Conservation (phyloP, 2,329 filamentous ascomycete species). For the Leptographium wingfieldii region DNA sequence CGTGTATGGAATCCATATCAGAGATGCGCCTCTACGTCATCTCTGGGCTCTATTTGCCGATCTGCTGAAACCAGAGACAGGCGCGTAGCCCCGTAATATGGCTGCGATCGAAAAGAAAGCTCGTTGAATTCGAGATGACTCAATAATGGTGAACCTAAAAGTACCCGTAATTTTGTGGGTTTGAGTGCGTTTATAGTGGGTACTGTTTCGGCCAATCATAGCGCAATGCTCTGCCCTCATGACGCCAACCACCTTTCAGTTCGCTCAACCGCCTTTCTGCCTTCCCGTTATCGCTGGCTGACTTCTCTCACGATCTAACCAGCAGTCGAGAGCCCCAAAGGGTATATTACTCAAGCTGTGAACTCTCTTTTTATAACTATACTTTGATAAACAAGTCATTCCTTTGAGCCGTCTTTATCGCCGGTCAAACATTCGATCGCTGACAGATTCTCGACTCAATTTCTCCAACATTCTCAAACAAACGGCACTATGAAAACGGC, state of each 20-base stretch:
- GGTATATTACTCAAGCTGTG: neutral
- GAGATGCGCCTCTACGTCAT: neutral
- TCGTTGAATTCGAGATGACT: neutral
- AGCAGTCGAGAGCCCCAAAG: neutral
- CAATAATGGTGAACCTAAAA: neutral
- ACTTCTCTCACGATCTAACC: neutral
- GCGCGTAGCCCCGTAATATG: neutral
- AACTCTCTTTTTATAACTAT: neutral
- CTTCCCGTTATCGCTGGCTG: neutral
- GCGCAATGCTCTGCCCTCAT: slow-evolving; percentile 2
- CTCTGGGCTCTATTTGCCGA: neutral
- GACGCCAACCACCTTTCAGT: slow-evolving; percentile 9
- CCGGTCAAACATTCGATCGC: too few relatives aligned
- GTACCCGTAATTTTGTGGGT: neutral
- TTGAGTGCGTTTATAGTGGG: neutral
- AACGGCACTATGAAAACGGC: slow-evolving; percentile 26
- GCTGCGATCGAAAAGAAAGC: neutral
- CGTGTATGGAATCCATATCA: neutral
- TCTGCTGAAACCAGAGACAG: neutral
- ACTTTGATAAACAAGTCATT: neutral
- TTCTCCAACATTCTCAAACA: neutral
- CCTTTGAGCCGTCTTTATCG: neutral
- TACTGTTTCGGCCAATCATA: slow-evolving; percentile 3
- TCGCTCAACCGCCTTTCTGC: neutral
- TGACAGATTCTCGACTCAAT: neutral